A percentile compares a stretch with the other conserved stretches of the same genome.
These are phyloP conservation scores for Aspergillus piperis DNA, from an alignment of 2,329 filamentous ascomycete genomes.

Conservation along the genomic window DNA sequence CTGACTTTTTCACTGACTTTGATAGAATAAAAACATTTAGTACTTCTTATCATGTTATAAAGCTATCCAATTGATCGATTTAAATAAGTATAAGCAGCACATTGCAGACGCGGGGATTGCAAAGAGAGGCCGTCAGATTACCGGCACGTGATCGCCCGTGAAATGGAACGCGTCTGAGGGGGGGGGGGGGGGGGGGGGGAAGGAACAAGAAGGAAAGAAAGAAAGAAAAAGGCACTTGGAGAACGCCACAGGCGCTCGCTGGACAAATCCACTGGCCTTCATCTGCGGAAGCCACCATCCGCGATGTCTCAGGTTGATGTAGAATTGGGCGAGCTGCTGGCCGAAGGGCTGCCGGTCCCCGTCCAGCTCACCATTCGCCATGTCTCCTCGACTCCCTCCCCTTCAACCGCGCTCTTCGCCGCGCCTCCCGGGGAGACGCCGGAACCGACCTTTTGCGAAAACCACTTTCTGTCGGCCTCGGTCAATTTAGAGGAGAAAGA, in stretches of 20 bases:
- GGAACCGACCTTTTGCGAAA: conserved; percentile 82
- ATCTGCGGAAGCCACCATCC: not conserved
- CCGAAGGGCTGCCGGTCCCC: conserved; percentile 54
- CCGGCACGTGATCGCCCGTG: conserved; percentile 20
- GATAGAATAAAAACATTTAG: too few species aligned
- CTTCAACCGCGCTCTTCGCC: conserved; percentile 74
- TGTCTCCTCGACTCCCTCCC: conserved; percentile 78
- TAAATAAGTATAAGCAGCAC: not conserved
- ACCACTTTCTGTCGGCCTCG: conserved; percentile 70
- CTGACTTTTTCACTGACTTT: too few species aligned
- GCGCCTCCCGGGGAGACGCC: conserved; percentile 70
- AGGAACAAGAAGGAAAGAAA: conserved; percentile 3
- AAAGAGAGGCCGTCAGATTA: not conserved
- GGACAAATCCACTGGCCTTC: conserved; percentile 2
- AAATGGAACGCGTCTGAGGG: conserved; percentile 12
- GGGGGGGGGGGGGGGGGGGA: not conserved
- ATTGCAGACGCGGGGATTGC: not conserved
- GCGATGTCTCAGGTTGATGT: conserved; percentile 34
- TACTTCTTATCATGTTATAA: not conserved
- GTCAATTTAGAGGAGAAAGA: conserved; percentile 38
- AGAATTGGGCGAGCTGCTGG: conserved; percentile 50
- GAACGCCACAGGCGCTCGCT: not conserved
- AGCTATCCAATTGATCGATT: not conserved
- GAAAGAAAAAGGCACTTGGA: not conserved
- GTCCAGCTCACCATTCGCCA: conserved; percentile 74